These are phyloP conservation scores for Jasminum sambac DNA, from an alignment of 257 asterid genomes.

Conservation along the genomic window DNA sequence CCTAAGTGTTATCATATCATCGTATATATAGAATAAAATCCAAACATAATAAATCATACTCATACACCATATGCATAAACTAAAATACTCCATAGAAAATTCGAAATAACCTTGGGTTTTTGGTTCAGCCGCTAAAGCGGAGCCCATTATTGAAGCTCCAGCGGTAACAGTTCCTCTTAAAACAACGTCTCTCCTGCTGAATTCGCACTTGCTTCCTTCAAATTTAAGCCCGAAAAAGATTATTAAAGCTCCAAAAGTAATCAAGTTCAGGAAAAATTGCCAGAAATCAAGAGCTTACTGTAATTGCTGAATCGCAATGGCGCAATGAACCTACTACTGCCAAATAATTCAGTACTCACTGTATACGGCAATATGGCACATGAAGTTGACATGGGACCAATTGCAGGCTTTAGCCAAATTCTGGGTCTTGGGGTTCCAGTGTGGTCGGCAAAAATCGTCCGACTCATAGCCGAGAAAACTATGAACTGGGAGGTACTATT, in stretches of 20 bases:
- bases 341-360: slow-evolving; percentile 40
- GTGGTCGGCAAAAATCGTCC: not conserved
- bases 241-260: not conserved
- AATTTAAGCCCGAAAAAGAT: not conserved
- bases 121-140: slow-evolving; percentile 53
- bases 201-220: slow-evolving; percentile 62
- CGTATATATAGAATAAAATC: slow-evolving; percentile 8
- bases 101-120: slow-evolving; percentile 42
- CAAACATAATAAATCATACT: not conserved
- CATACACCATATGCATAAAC: not conserved
- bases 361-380: slow-evolving; percentile 42
- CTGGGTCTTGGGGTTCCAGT: not conserved
- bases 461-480: not conserved
- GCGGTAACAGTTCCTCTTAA: slow-evolving; percentile 70
- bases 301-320: slow-evolving; percentile 36
- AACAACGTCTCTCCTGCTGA: slow-evolving; percentile 66
- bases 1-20: slow-evolving; percentile 43
- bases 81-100: not conserved
- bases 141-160: slow-evolving; percentile 61
- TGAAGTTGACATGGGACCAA: slow-evolving; percentile 55
- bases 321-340: slow-evolving; percentile 29
- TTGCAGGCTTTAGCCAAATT: slow-evolving; percentile 9
- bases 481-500: not conserved
- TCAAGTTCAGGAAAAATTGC: not conserved
- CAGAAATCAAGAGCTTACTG: slow-evolving; percentile 43